Evolutionary conservation across 352 stramenopile species (phyloP).

Genomic region (Phytophthora vignae): DNA sequence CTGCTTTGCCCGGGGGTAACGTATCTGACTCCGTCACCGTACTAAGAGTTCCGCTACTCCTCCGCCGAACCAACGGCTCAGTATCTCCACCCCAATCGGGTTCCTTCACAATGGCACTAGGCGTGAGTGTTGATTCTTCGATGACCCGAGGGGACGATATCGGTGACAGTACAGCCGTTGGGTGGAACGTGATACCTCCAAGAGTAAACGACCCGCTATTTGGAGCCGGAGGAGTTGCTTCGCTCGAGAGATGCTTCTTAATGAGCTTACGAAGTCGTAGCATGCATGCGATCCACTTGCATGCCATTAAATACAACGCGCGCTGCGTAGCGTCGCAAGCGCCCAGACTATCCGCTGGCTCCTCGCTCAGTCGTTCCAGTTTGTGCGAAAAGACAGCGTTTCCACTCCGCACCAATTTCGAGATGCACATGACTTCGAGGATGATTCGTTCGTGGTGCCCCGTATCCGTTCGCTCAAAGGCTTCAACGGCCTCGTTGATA

Average conservation of each 20-base stretch:
- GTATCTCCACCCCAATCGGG: constrained; percentile 40
- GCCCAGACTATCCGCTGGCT: constrained; percentile 44
- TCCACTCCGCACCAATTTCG: constrained; percentile 50
- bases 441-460: constrained; percentile 65
- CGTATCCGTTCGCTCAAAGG: constrained; percentile 64
- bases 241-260: constrained; percentile 61
- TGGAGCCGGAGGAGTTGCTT: constrained; percentile 34
- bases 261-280: constrained; percentile 78
- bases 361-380: constrained; percentile 46
- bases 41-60: constrained; percentile 49
- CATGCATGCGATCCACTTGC: constrained; percentile 79
- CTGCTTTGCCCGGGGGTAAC: constrained; percentile 22
- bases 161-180: constrained; percentile 52
- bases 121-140: constrained; percentile 42
- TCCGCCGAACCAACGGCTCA: constrained; percentile 42
- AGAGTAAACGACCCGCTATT: constrained; percentile 57
- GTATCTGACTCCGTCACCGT: constrained; percentile 44
- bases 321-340: constrained; percentile 63
- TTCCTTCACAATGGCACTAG: constrained; percentile 52
- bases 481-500: constrained; percentile 65
- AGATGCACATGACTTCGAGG: constrained; percentile 75
- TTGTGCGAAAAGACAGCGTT: constrained; percentile 47
- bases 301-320: constrained; percentile 69
- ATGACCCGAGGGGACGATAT: constrained; percentile 50
- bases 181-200: constrained; percentile 64